Evolutionary conservation across 208 protist genomes (phyloP), one percentile per base, ranked within the genome.

Genomic region (Crithidia brevicula): DNA sequence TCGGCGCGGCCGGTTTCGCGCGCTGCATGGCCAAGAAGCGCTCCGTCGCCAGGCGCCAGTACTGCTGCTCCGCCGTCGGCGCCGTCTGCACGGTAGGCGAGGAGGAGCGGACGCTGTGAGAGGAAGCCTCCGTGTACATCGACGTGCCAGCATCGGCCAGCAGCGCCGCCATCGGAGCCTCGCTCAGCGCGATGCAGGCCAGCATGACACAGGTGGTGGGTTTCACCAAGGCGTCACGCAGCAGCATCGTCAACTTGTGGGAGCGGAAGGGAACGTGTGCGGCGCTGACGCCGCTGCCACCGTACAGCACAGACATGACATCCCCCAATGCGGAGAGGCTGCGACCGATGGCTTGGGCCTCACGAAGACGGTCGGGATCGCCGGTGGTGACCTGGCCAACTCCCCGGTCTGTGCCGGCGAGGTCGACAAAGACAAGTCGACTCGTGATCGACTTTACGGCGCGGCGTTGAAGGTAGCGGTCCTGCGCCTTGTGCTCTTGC

Each of bases 371-470:
- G 5, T 62, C 57, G 0, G 36, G 0, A 31, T 83, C 72, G 3
- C 72, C 82, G 13, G 30, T 75, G n/a, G 59, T 58, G 11, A 67
- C 63, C 20, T 84, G 71, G 49, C 71, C 81, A 20, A 42, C 64
- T 45, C 85, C 66, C 27, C 88, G 61, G 40, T 93, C 88, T n/a
- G 68, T 77, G 11, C 88, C 89, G 9, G 92, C 92, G 28, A 97
- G 77, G 67, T 97, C 92, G 16, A 86, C 68, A 46, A 98, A 80
- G 6, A 81, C 73, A 28, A 88, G 38, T 38, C 88, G 94, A 59
- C 71, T 84, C 33, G 40, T 51, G 15, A 70, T 40, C 1, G 52
- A 45, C 34, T 60, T 45, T 0, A 69, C 40, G 13, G 51, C 15
- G 50, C 46, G 66, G 28, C 22, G 43, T 4, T 27, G 40, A 50